Evolutionary conservation across 495 filamentous ascomycete species (phyloP), one percentile per base, ranked within the genome.

Genomic region (Pseudomonodictys pantanalensis): DNA sequence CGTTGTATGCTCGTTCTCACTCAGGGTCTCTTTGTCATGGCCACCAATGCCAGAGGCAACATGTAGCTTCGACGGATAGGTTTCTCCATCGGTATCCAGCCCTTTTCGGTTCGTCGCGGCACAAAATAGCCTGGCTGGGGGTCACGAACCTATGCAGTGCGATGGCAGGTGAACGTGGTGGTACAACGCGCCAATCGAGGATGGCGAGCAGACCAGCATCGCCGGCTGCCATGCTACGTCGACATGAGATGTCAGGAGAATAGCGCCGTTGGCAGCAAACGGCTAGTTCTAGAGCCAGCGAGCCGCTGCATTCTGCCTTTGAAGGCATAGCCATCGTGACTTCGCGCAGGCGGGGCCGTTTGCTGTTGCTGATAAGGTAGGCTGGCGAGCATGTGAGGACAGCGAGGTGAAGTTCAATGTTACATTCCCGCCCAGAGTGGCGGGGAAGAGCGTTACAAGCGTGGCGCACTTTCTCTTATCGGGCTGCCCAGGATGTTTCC

Each of bases 111-210:
- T 55, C 25, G 38, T 26, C 26, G 52, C 52, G 52, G 52, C n/a
- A 33, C 24, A 22, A n/a, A 23, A 33, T 22, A 18, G 18, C 23
- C 12, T 11, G 41, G 30, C 23, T 8, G 12, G 4, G 30, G 23
- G 29, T 10, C 4, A 15, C 24, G 18, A 32, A 20, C 33, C 35
- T 39, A 48, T 62, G 60, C 53, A 52, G 24, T 45, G 41, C 53
- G 20, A 63, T 58, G 60, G 60, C 17, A 53, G 53, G 60, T 57
- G 60, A 55, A 62, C 58, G 35, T 62, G 58, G 58, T 62, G n/a
- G 52, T 62, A 62, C 58, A 62, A 62, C 58, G 24, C 51, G 58
- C 51, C 58, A 29, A 62, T 62, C 51, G 52, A 11, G 25, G 35
- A 17, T 26, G 30, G 7, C 5, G 46, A 5, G 26, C 26, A 15